phyloP scores from a whole-genome alignment of 129 eudicot species.

The Arctium lappa region DNA sequence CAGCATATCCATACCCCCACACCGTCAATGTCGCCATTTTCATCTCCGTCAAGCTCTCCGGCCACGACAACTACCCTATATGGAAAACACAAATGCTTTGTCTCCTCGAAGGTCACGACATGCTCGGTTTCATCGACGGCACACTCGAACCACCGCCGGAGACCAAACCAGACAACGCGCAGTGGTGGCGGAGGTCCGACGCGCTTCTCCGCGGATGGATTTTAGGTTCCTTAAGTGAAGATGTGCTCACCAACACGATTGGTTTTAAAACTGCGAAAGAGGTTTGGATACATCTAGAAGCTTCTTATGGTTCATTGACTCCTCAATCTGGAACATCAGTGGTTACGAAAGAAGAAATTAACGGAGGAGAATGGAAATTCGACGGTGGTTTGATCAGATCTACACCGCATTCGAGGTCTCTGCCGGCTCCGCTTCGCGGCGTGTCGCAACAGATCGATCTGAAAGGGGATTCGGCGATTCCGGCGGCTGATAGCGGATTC shows the following conservation, averaged over 20 bases:
- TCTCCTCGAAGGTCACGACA: constrained; percentile 30
- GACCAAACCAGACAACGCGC: background rate
- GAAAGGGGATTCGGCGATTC: constrained; percentile 31
- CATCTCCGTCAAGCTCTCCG: constrained; percentile 26
- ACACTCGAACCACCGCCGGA: constrained; percentile 10
- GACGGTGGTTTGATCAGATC: background rate
- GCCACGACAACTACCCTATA: constrained; percentile 18
- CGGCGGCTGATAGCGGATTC: constrained; percentile 13
- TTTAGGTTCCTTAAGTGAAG: constrained; percentile 23
- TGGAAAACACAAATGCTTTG: constrained; percentile 36
- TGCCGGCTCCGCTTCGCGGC: constrained; percentile 28
- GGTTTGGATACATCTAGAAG: constrained; percentile 20
- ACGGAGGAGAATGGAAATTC: constrained; percentile 12
- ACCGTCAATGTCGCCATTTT: constrained; percentile 24
- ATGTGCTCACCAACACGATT: constrained; percentile 2
- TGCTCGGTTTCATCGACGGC: constrained; percentile 29
- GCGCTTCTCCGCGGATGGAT: constrained; percentile 41
- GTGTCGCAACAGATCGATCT: constrained; percentile 36
- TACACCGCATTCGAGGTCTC: constrained; percentile 38
- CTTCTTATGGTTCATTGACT: background rate
- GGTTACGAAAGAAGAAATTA: background rate
- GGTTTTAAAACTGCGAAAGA: constrained; percentile 21
- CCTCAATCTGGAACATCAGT: background rate
- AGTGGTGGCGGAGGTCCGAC: constrained; percentile 36
- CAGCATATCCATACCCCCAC: constrained; percentile 25